Evolutionary conservation across 2,329 filamentous ascomycete genomes (phyloP).

Genomic region (Ploettnerulaceae sp.): DNA sequence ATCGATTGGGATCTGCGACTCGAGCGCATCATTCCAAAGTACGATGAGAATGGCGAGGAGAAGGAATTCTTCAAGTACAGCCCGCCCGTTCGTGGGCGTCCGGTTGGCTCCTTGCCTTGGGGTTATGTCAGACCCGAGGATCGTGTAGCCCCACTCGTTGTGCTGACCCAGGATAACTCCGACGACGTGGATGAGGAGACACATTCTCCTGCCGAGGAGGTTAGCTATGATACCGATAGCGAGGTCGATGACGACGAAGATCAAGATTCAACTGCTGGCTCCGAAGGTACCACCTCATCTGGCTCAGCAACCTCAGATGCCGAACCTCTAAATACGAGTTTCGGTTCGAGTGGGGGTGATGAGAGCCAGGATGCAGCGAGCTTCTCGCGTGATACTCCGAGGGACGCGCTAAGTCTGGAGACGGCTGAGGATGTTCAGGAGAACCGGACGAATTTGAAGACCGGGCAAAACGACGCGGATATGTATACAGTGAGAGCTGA

Average conservation of each 20-base stretch:
- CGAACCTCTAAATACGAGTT: no score
- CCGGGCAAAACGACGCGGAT: no score
- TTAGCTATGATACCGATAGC: conserved; percentile 20
- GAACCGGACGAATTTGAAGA: no score
- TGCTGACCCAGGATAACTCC: not conserved
- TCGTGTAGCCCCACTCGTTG: not conserved
- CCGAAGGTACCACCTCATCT: no score
- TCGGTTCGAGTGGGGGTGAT: no score
- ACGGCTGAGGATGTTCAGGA: no score
- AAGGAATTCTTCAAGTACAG: conserved; percentile 12
- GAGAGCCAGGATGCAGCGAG: not conserved
- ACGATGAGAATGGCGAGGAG: not conserved
- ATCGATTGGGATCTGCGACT: conserved; percentile 54
- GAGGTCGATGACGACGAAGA: conserved; percentile 20
- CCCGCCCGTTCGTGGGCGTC: conserved; percentile 14
- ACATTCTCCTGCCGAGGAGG: conserved; percentile 5
- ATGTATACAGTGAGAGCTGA: no score
- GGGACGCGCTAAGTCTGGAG: no score
- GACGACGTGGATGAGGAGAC: not conserved
- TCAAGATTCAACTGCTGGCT: not conserved
- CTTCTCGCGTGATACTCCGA: not conserved
- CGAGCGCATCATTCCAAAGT: conserved; percentile 12
- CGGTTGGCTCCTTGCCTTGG: conserved; percentile 20
- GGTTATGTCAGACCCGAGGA: conserved; percentile 22
- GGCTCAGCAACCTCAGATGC: not conserved